Evolutionary conservation across 1,139 yeast genomes (phyloP).

Genomic region (Hemisphaericaspora lyxosophila): DNA sequence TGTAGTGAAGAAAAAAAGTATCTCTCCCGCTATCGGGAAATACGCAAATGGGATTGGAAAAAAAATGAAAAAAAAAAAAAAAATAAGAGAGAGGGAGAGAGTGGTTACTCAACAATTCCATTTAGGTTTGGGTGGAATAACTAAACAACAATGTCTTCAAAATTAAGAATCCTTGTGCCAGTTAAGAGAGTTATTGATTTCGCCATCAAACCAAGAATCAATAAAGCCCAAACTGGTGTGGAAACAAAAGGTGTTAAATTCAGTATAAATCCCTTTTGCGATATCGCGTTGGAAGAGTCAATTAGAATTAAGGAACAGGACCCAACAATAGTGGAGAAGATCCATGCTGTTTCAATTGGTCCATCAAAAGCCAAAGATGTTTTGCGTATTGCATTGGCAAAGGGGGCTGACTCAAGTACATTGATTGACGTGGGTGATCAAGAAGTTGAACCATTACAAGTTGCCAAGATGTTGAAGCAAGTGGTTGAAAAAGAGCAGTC

Average conservation of each 20-base stretch:
- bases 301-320: constrained; percentile 68
- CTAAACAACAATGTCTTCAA: constrained; percentile 38
- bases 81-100: no score
- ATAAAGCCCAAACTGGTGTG: constrained; percentile 80
- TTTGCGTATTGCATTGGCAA: constrained; percentile 86
- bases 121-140: not conserved
- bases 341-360: constrained; percentile 94
- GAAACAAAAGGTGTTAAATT: constrained; percentile 91
- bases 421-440: constrained; percentile 75
- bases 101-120: not conserved
- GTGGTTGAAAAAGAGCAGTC: constrained; percentile 69
- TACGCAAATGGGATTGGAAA: not conserved
- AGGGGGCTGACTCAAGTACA: constrained; percentile 88
- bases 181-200: constrained; percentile 93
- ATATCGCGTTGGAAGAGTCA: constrained; percentile 94
- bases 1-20: no score
- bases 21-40: constrained; percentile 1
- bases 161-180: constrained; percentile 82
- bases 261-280: constrained; percentile 95
- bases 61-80: not conserved
- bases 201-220: constrained; percentile 90
- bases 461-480: constrained; percentile 80
- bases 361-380: constrained; percentile 85
- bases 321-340: constrained; percentile 71
- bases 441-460: constrained; percentile 82